phyloP scores from a whole-genome alignment of 306 rosid genomes.

The Crataegus laevigata region DNA sequence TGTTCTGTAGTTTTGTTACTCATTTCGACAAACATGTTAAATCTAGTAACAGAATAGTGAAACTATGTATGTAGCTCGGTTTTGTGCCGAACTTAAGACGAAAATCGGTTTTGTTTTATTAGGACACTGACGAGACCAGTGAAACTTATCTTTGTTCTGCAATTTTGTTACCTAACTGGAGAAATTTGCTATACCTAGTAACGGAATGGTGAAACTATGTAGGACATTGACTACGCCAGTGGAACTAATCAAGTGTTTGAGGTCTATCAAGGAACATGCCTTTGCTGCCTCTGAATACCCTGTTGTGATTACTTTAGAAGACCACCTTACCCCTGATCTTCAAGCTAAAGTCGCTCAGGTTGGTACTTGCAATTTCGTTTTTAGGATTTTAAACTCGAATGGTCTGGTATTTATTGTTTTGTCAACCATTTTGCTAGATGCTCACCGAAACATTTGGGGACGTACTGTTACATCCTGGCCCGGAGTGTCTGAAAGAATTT shows the following conservation, averaged over 20 bases:
- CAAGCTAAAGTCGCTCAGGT: constrained; percentile 95
- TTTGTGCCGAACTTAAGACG: too few relatives aligned
- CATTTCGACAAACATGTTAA: neutral
- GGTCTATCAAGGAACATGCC: constrained; percentile 74
- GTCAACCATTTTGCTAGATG: constrained; percentile 59
- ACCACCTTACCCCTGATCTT: constrained; percentile 87
- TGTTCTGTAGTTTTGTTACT: neutral
- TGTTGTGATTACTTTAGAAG: constrained; percentile 86
- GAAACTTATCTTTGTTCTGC: too few relatives aligned
- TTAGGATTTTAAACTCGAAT: neutral
- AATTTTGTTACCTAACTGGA: too few relatives aligned
- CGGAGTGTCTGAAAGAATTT: constrained; percentile 70
- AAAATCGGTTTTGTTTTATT: too few relatives aligned
- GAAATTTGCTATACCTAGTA: too few relatives aligned
- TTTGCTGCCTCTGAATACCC: constrained; percentile 83
- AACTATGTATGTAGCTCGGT: too few relatives aligned
- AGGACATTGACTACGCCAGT: constrained; percentile 97
- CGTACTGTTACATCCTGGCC: constrained; percentile 54
- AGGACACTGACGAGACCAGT: too few relatives aligned
- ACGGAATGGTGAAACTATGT: neutral
- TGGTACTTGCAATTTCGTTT: constrained; percentile 14
- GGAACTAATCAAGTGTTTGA: constrained; percentile 78
- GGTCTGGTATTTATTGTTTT: constrained; percentile 17
- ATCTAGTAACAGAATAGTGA: too few relatives aligned
- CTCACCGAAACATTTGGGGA: constrained; percentile 67